phyloP scores from a whole-genome alignment of 176 grass and related monocot species.

The Puccinellia tenuiflora region DNA sequence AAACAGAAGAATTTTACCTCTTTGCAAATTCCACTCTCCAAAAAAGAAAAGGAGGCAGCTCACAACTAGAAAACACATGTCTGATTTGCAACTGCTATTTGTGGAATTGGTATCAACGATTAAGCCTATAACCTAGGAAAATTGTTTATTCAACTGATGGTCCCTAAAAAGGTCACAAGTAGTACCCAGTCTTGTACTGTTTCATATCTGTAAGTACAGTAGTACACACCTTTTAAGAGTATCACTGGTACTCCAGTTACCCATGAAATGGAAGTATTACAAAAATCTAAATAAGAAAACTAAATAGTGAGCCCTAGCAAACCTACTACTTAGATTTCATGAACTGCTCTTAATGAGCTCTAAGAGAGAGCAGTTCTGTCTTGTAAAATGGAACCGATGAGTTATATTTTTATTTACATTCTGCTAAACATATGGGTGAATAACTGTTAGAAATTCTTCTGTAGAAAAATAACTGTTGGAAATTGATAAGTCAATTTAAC shows the following conservation, averaged over 20 bases:
- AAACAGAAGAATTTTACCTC: not conserved
- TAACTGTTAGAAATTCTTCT: not conserved
- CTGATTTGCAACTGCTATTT: not conserved
- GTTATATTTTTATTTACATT: not conserved
- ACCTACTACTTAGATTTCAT: not conserved
- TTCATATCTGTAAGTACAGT: constrained; percentile 26
- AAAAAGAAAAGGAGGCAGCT: not conserved
- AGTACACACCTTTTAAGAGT: constrained; percentile 20
- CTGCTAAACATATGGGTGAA: not conserved
- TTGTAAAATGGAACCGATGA: not conserved
- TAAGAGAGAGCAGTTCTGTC: not conserved
- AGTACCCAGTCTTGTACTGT: constrained; percentile 20
- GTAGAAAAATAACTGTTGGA: not conserved
- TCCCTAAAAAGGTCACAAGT: constrained; percentile 18
- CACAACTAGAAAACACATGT: constrained; percentile 17
- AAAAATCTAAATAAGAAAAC: not conserved
- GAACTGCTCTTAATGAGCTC: not conserved
- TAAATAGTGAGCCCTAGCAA: not conserved
- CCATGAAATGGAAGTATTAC: not conserved
- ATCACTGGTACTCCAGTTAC: not conserved
- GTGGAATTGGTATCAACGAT: not conserved
- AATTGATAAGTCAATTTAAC: not conserved
- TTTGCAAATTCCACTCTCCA: not conserved
- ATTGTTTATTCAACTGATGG: constrained; percentile 27
- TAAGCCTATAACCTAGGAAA: not conserved